Evolutionary conservation across 169 alveolate species (phyloP).

Genomic region (Plasmodium vivax): DNA sequence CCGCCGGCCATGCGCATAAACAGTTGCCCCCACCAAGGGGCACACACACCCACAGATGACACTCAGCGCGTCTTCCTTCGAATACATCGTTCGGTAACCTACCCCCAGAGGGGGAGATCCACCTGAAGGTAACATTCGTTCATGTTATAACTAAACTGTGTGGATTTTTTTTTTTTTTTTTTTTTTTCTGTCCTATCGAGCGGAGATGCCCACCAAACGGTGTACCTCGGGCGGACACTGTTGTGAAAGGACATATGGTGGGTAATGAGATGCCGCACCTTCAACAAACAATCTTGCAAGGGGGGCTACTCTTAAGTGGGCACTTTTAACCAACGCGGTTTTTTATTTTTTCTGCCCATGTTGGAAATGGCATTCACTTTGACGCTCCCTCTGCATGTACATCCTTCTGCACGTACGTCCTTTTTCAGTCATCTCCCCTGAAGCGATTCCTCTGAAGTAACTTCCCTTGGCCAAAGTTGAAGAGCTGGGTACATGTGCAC

Average conservation of each 20-base stretch:
- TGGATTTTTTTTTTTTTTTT: too few species aligned
- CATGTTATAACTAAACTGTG: neutral
- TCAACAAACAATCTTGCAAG: neutral
- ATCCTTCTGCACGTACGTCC: too few species aligned
- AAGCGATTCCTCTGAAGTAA: too few species aligned
- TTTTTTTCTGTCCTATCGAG: neutral
- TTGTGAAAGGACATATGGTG: neutral
- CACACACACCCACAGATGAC: neutral
- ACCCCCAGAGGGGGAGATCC: neutral
- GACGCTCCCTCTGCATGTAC: neutral
- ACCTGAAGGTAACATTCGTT: neutral
- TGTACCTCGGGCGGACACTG: neutral
- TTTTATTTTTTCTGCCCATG: neutral
- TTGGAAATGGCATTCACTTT: neutral
- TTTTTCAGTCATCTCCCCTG: neutral
- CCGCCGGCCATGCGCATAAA: neutral
- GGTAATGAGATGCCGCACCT: neutral
- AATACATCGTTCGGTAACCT: neutral
- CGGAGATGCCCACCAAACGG: neutral
- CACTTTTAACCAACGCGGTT: neutral
- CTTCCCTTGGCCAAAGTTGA: neutral
- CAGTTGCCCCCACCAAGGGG: neutral
- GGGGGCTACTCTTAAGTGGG: neutral
- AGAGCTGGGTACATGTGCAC: neutral
- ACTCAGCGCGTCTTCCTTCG: neutral